Percentiles rank a stretch among this genome's conserved stretches.
Evolutionary conservation across 2,329 filamentous ascomycete species (phyloP).

Genomic region (Neopestalotiopsis clavispora): DNA sequence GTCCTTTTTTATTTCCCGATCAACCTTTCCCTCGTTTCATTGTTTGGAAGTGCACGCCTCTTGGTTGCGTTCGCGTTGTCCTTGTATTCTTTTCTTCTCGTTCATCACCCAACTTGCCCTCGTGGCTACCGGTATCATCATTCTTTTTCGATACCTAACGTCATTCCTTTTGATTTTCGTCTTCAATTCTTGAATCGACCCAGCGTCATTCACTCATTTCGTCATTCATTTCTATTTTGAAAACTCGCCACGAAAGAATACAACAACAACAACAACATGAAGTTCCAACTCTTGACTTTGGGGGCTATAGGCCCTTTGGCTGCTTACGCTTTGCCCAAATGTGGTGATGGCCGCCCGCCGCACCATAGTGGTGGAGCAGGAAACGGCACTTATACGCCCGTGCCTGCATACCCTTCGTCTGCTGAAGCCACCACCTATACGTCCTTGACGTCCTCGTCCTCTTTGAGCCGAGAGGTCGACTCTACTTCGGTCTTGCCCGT

Average conservation of each 20-base stretch:
- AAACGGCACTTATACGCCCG: background rate
- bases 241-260: background rate
- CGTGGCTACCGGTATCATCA: background rate
- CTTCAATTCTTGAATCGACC: background rate
- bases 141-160: background rate
- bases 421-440: background rate
- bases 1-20: background rate
- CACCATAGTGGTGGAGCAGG: background rate
- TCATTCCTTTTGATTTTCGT: background rate
- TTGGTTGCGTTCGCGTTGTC: background rate
- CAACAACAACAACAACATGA: background rate
- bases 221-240: background rate
- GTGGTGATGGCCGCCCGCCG: background rate
- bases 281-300: background rate
- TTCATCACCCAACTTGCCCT: background rate
- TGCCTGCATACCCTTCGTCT: background rate
- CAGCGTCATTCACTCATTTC: background rate
- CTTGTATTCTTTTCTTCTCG: background rate
- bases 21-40: no score
- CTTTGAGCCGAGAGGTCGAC: background rate
- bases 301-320: background rate
- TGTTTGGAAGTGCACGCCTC: no score
- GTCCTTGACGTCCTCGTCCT: background rate
- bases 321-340: conserved; percentile 6
- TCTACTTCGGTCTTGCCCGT: background rate